These are phyloP conservation scores for Ceratobasidium sp. DNA, from an alignment of 1,284 basidiomycete genomes.

Conservation along the genomic window DNA sequence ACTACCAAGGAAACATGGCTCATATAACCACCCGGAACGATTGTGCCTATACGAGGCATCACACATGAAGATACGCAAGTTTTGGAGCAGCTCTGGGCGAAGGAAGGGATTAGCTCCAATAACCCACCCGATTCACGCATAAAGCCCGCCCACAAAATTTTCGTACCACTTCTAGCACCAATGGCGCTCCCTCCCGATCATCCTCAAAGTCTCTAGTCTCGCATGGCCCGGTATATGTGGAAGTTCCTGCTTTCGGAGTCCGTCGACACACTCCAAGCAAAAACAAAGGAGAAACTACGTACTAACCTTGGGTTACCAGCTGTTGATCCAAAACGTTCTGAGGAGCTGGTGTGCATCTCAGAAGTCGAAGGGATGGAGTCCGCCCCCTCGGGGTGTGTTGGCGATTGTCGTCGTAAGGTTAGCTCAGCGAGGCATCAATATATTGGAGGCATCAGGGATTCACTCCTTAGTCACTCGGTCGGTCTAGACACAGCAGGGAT, in stretches of 20 bases:
- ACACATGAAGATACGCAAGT: constrained; percentile 15
- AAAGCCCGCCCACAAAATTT: neutral
- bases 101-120: constrained; percentile 1
- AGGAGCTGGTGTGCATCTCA: too few species aligned
- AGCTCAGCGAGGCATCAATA: neutral
- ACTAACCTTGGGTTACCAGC: constrained; percentile 68
- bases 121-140: neutral
- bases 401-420: too few species aligned
- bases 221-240: constrained; percentile 17
- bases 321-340: constrained; percentile 48
- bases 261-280: constrained; percentile 52
- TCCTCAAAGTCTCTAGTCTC: constrained; percentile 12
- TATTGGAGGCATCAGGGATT: constrained; percentile 18
- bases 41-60: constrained; percentile 8
- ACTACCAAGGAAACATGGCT: constrained; percentile 16
- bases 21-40: constrained; percentile 42
- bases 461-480: constrained; percentile 14
- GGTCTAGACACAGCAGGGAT: neutral
- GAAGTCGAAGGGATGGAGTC: too few species aligned
- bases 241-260: neutral
- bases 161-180: constrained; percentile 6
- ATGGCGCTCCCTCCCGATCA: constrained; percentile 27
- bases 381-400: too few species aligned
- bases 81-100: constrained; percentile 21
- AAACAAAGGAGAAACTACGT: constrained; percentile 53